Base-by-base conservation (phyloP, 148 eudicot species). In the Persicaria tinctoria region DNA sequence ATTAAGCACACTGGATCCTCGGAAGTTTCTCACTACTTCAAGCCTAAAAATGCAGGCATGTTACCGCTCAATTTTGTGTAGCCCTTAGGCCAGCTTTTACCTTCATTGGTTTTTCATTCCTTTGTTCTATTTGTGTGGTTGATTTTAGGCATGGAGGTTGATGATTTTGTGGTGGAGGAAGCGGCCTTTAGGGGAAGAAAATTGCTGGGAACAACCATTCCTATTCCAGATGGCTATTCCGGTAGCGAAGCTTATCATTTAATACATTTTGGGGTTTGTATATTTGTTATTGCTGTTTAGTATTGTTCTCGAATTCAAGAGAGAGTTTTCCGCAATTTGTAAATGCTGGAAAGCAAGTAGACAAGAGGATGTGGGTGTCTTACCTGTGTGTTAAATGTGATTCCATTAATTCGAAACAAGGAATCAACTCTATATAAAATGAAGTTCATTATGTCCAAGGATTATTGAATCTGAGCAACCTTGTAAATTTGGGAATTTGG, bases 121-220 rank as follows among this genome's bases (percentile, higher is more conserved):
- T 17, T 38, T 5, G 3, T 46, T 9, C 51, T 8, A 11, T 10
- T 46, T 57, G 4, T 17, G 12, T 32, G 45, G 17, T 17, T 51
- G 10, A 48, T 7, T 79, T 9, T 51, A 91, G 98, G 89, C 50
- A 48, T 87, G 53, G 92, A 89, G 78, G 81, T 89, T 69, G 96
- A 95, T 77, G 94, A 92, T 55, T 76, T 92, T 49, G 70, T 51
- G 16, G 84, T 92, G 48, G 83, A 92, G 70, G 99, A 92, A 85
- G 93, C 97, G n/a, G 78, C 62, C 77, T 95, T 92, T 75, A 86
- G 98, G 77, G 98, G 98, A 68, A 90, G 99, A 79, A 92, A 89
- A 72, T 85, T 95, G 79, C 86, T 89, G 68, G 99, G 99, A 20
- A 82, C 92, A 45, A 87, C 89, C 32, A 16, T 95, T 72, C 63